phyloP scores from a whole-genome alignment of 2,329 filamentous ascomycete genomes.

The Orbilia blumenaviensis region DNA sequence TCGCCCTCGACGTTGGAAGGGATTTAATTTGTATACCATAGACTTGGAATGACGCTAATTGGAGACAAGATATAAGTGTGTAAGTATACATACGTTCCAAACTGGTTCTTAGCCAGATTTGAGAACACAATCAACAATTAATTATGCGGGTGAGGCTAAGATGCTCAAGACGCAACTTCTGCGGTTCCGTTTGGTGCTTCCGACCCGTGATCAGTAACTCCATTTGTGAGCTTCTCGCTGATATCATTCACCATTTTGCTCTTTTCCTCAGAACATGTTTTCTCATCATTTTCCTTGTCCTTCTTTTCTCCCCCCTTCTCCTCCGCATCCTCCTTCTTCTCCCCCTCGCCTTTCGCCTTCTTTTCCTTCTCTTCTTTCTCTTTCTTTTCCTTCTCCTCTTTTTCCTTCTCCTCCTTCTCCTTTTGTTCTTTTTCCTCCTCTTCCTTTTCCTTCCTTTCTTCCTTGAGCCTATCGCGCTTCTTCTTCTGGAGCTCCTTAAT shows the following conservation, averaged over 20 bases:
- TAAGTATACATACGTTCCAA: too few species aligned
- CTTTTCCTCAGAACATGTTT: conserved; percentile 62
- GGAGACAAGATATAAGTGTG: not conserved
- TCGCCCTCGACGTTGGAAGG: too few species aligned
- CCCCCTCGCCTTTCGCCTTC: conserved; percentile 62
- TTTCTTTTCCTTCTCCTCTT: conserved; percentile 67
- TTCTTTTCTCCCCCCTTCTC: conserved; percentile 60
- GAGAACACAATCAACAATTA: too few species aligned
- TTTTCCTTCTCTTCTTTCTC: conserved; percentile 63
- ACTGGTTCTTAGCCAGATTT: too few species aligned
- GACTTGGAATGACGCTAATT: not conserved
- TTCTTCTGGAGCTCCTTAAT: conserved; percentile 59
- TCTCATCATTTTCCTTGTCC: conserved; percentile 60
- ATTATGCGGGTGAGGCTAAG: too few species aligned
- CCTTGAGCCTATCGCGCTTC: conserved; percentile 62
- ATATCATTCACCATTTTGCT: conserved; percentile 57
- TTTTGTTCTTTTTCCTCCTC: conserved; percentile 62
- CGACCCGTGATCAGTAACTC: not conserved
- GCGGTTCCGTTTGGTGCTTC: not conserved
- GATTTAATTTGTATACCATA: too few species aligned
- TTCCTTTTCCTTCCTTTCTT: conserved; percentile 63
- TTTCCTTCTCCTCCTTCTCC: conserved; percentile 59
- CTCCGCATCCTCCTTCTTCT: conserved; percentile 58
- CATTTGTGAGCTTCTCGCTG: conserved; percentile 33
- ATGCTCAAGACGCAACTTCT: not conserved